phyloP scores from a whole-genome alignment of 208 protist genomes.

The Trypanosoma lewisi region DNA sequence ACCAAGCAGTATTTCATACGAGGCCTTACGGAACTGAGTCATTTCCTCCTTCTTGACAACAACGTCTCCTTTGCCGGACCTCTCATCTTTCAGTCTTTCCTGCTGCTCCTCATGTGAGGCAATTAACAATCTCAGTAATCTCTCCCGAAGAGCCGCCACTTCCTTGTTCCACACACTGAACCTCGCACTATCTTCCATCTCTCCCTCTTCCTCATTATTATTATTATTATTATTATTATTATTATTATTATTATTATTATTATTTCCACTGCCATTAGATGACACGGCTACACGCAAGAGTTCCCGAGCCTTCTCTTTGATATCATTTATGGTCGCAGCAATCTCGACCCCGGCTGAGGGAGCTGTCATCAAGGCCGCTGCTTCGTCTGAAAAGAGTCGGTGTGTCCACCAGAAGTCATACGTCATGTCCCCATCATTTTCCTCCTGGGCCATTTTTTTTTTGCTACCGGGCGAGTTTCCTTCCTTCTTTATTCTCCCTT shows the following conservation, averaged over 20 bases:
- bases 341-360: conserved; percentile 20
- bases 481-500: neutral
- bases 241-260: too few relatives aligned
- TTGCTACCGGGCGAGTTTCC: too few relatives aligned
- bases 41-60: neutral
- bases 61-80: neutral
- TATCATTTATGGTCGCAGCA: conserved; percentile 3
- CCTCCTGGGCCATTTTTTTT: neutral
- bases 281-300: neutral
- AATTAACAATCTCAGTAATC: conserved; percentile 11
- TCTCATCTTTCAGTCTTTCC: neutral
- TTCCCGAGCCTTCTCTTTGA: conserved; percentile 12
- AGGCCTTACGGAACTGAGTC: neutral
- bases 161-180: neutral
- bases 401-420: conserved; percentile 60
- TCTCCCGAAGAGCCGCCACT: conserved; percentile 7
- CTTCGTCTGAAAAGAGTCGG: conserved; percentile 38
- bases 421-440: neutral
- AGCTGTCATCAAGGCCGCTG: conserved; percentile 22
- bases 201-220: neutral
- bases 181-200: neutral
- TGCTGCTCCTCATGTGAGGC: conserved; percentile 3
- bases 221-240: too few relatives aligned
- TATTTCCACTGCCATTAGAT: neutral
- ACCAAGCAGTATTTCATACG: conserved; percentile 13